Percentiles rank a stretch among this genome's conserved stretches.
Evolutionary conservation across 495 filamentous ascomycete genomes (phyloP).

Genomic region (Aspergillus egyptiacus): DNA sequence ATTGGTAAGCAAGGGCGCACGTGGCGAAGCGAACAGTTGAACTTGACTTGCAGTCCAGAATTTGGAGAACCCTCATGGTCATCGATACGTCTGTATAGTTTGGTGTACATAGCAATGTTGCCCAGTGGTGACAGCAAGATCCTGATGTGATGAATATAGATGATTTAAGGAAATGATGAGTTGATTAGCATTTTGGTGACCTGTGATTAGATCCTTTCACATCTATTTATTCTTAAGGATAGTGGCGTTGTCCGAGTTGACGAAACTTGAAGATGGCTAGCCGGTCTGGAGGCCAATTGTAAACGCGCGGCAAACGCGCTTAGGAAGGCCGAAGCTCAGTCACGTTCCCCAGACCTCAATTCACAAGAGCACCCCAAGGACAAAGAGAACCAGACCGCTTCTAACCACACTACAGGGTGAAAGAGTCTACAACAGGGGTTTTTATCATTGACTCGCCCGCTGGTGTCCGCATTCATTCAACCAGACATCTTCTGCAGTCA

Average conservation of each 20-base stretch:
- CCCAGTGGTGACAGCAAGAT: background rate
- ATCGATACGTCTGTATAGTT: background rate
- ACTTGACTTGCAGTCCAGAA: background rate
- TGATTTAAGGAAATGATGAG: background rate
- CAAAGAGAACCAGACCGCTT: background rate
- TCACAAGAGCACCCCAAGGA: background rate
- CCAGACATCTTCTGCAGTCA: too few relatives aligned
- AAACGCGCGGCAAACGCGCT: constrained; percentile 1
- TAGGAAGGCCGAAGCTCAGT: background rate
- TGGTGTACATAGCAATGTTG: constrained; percentile 2
- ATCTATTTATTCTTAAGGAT: too few relatives aligned
- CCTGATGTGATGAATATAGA: background rate
- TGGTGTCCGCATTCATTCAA: too few relatives aligned
- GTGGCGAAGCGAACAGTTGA: constrained; percentile 9
- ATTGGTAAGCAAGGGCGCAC: constrained; percentile 17
- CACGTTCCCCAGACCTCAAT: background rate
- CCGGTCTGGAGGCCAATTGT: background rate
- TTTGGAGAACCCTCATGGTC: background rate
- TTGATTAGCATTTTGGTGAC: background rate
- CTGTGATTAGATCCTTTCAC: too few relatives aligned
- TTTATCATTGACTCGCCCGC: background rate
- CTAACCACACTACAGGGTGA: background rate
- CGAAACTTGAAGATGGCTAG: too few relatives aligned
- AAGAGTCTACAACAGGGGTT: background rate
- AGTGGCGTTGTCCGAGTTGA: background rate